These are phyloP conservation scores for Alternaria metachromatica DNA, from an alignment of 2,329 filamentous ascomycete species.

Conservation along the genomic window DNA sequence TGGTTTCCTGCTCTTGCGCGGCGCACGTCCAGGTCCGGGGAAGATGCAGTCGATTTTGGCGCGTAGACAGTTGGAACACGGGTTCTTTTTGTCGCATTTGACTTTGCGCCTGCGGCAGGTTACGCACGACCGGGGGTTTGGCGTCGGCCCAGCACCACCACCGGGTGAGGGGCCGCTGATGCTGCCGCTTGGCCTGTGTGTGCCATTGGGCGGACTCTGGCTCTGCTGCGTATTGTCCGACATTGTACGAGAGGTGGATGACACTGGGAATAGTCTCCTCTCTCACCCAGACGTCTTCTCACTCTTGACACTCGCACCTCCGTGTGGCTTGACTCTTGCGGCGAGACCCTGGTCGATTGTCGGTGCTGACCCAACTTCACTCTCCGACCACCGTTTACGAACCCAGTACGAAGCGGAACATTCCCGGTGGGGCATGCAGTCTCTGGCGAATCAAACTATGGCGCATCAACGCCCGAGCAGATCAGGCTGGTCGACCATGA, in stretches of 20 bases:
- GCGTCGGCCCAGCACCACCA: constrained; percentile 14
- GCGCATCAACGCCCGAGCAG: not conserved
- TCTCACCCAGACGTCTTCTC: not conserved
- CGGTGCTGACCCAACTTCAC: constrained; percentile 7
- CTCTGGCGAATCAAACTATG: not conserved
- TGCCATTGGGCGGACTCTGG: constrained; percentile 25
- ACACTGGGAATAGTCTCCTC: not conserved
- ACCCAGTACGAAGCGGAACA: not conserved
- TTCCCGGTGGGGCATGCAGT: not conserved
- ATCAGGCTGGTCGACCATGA: not conserved
- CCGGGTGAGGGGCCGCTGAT: constrained; percentile 18
- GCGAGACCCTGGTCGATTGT: constrained; percentile 11
- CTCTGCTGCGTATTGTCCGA: constrained; percentile 28
- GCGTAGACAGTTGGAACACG: constrained; percentile 76
- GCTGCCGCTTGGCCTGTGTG: constrained; percentile 26
- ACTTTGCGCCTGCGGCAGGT: constrained; percentile 64
- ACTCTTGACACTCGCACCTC: constrained; percentile 1
- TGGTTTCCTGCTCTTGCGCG: constrained; percentile 71
- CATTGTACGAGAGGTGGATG: constrained; percentile 24
- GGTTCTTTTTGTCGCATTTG: constrained; percentile 79
- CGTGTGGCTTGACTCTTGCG: constrained; percentile 9
- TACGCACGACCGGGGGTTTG: constrained; percentile 45
- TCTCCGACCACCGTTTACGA: not conserved
- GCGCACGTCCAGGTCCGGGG: constrained; percentile 75
- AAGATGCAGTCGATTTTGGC: constrained; percentile 76